Evolutionary conservation across 1,284 basidiomycete species (phyloP).

Genomic region (Naganishia sp.): DNA sequence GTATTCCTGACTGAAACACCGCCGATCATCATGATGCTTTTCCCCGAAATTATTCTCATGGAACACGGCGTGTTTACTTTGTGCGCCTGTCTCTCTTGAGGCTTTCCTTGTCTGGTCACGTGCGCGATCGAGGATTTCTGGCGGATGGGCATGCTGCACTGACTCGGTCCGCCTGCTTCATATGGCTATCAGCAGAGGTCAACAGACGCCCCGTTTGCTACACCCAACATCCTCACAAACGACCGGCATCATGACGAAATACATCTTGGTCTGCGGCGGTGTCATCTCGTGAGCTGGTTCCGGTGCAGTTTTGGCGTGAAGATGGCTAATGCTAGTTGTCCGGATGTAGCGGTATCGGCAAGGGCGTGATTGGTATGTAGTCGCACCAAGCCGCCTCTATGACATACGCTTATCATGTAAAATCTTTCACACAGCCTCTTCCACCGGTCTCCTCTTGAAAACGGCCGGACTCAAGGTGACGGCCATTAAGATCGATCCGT

Average conservation of each 20-base stretch:
- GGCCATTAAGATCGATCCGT: slow-evolving; percentile 99
- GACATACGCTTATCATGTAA: slow-evolving; percentile 15
- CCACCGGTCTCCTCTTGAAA: slow-evolving; percentile 93
- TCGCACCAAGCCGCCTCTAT: neutral
- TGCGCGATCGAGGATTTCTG: slow-evolving; percentile 9
- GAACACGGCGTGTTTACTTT: slow-evolving; percentile 9
- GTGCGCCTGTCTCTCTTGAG: neutral
- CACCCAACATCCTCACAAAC: neutral
- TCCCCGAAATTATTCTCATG: no score
- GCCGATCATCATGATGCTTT: no score
- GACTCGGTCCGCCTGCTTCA: neutral
- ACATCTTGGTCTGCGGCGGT: slow-evolving; percentile 86
- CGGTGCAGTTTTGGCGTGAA: neutral
- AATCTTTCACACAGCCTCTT: slow-evolving; percentile 69
- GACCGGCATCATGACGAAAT: slow-evolving; percentile 61
- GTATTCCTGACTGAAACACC: no score
- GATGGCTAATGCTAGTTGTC: neutral
- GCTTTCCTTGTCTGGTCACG: slow-evolving; percentile 3
- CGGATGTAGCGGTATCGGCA: slow-evolving; percentile 75
- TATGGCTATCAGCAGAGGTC: neutral
- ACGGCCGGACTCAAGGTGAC: slow-evolving; percentile 95
- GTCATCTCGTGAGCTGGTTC: slow-evolving; percentile 62
- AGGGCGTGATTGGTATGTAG: slow-evolving; percentile 84
- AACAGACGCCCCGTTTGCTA: neutral
- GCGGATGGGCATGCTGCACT: slow-evolving; percentile 1